Base-by-base conservation (phyloP, 2,329 filamentous ascomycete species). In the Fusarium ambrosium region DNA sequence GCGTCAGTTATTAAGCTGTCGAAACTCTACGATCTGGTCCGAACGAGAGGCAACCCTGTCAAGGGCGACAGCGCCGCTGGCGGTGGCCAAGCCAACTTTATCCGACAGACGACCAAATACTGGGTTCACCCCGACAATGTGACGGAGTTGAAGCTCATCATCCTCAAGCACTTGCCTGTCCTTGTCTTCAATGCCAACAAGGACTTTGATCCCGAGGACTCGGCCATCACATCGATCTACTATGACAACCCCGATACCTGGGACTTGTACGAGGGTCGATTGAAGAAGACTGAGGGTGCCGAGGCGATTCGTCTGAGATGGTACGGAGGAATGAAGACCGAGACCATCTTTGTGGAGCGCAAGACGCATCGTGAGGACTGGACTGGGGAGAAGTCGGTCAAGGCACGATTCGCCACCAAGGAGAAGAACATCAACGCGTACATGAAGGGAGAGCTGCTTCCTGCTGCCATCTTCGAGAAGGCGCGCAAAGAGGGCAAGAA, bases 51-150 rank as follows among this genome's bases (percentile, higher is more conserved):
- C 68, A 96, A 97, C 81, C 97, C 97, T 0, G 92, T 95, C 79
- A 95, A 95, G 85, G 97, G 97, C 67, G 97, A 99, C 83, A 94
- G 95, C 77, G 88, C 95, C 9, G 97, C 97, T 18, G 97, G 97
- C 78, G 97, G 96, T 65, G 91, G 90, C 73, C 97, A 99, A 84
- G 96, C 95, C 81, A 98, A 93, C 87, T 99, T 99, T 81, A 92
- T 99, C 72, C 94, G 97, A 69, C 94, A 98, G 81, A 99, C 97
- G 1, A 99, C 97, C 36, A 99, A 99, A 84, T 99, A 99, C 86
- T 99, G 97, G 97, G 97, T 99, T 55, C 97, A 99, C 81, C 94
- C 94, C 4, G 97, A 98, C 84, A 99, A 99, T 81, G 97, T 99
- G 78, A 98, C 97, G 6, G 97, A 99, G 85, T 85, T 99, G 72